A percentile compares a stretch with the other conserved stretches of the same genome.
Evolutionary conservation across 306 rosid species (phyloP).

Genomic region (Hippophae rhamnoides): DNA sequence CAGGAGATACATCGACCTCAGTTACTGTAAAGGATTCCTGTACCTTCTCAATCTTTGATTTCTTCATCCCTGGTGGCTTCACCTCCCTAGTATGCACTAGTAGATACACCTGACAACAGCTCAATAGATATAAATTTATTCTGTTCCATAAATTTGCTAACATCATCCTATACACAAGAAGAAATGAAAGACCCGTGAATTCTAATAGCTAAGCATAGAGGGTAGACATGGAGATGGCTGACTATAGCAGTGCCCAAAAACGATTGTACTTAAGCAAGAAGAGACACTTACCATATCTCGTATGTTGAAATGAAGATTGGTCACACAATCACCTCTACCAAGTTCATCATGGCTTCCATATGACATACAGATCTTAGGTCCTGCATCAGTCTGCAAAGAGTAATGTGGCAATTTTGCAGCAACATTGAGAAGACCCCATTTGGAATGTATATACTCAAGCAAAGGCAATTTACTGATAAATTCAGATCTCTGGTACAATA

Average conservation of each 20-base stretch:
- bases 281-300: slow-evolving; percentile 77
- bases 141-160: slow-evolving; percentile 19
- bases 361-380: slow-evolving; percentile 82
- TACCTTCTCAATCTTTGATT: slow-evolving; percentile 30
- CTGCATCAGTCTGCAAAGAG: slow-evolving; percentile 95
- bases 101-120: slow-evolving; percentile 64
- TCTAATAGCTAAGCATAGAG: not conserved
- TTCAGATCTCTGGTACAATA: slow-evolving; percentile 89
- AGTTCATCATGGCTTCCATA: slow-evolving; percentile 71
- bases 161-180: not conserved
- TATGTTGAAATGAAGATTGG: slow-evolving; percentile 86
- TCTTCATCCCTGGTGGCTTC: slow-evolving; percentile 47
- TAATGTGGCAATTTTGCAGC: slow-evolving; percentile 98
- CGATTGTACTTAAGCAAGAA: not conserved
- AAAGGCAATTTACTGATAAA: slow-evolving; percentile 89
- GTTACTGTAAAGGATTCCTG: slow-evolving; percentile 29
- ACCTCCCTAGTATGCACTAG: slow-evolving; percentile 71
- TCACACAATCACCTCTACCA: slow-evolving; percentile 57
- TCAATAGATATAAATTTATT: slow-evolving; percentile 17
- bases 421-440: slow-evolving; percentile 99
- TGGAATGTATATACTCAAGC: slow-evolving; percentile 91
- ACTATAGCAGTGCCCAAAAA: too few relatives aligned
- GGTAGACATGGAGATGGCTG: too few relatives aligned
- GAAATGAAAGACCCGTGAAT: not conserved
- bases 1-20: slow-evolving; percentile 34